A percentile compares a stretch with the other conserved stretches of the same genome.
These are phyloP conservation scores for Pochonia chlamydosporia DNA, from an alignment of 2,329 filamentous ascomycete species.

Conservation along the genomic window DNA sequence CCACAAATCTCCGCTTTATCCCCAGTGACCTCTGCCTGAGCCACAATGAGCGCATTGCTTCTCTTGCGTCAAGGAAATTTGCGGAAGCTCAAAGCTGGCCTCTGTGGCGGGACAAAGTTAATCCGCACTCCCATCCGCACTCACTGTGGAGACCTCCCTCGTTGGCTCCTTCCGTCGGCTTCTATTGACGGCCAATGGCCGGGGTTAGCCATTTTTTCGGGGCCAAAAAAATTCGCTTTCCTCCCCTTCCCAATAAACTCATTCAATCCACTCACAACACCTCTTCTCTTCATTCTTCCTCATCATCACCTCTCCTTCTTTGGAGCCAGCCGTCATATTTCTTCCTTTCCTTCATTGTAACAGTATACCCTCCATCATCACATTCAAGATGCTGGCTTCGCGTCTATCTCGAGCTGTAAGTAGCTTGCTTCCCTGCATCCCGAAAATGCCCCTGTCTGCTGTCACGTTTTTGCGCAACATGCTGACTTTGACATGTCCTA, in stretches of 20 bases:
- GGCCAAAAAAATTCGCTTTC: conserved; percentile 31
- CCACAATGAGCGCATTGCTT: not conserved
- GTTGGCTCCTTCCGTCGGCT: conserved; percentile 37
- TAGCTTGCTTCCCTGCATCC: conserved; percentile 17
- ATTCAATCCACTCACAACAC: conserved; percentile 10
- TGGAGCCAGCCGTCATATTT: conserved; percentile 25
- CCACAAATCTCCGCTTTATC: not conserved
- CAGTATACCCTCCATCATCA: conserved; percentile 26
- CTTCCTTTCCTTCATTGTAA: conserved; percentile 24
- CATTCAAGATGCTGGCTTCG: conserved; percentile 63
- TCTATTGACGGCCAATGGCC: conserved; percentile 26
- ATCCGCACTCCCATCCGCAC: conserved; percentile 14
- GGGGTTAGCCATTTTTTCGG: conserved; percentile 25
- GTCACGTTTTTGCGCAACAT: conserved; percentile 1
- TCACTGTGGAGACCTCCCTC: conserved; percentile 8
- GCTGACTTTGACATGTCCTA: not conserved
- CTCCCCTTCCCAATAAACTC: conserved; percentile 19
- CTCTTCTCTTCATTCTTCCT: conserved; percentile 20
- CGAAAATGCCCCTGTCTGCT: not conserved
- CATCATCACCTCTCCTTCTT: conserved; percentile 20
- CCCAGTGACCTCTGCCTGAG: too few species aligned
- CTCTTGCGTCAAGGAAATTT: not conserved
- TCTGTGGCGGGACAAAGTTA: conserved; percentile 18
- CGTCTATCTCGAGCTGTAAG: conserved; percentile 71
- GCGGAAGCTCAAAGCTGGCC: not conserved